Base-by-base conservation (phyloP, 2,329 filamentous ascomycete species). In the Endoconidiophora laricicola region DNA sequence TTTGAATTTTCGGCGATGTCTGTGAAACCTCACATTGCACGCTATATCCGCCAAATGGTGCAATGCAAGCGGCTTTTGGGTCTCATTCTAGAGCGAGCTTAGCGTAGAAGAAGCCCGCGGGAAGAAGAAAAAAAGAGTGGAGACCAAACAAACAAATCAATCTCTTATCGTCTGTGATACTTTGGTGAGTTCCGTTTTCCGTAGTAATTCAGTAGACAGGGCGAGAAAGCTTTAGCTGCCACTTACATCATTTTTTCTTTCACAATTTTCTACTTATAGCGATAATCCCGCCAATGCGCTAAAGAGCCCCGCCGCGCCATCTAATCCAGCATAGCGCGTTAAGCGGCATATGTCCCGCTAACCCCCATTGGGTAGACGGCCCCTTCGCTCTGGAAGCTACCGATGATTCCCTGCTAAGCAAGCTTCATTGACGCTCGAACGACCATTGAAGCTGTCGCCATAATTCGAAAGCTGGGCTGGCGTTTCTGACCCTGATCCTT, bases 271-370 rank as follows among this genome's bases (percentile, higher is more conserved):
- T 26, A 16, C 16, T 18, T 52, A 52, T 6, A 52, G 16, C 44
- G 49, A 52, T 52, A 52, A 24, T 44, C 49, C 44, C 49, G 49
- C 39, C 44, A 52, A 52, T 47, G 44, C 26, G 39, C 44, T 52
- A 44, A 7, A 7, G 14, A 29, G 14, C 20, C 39, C 44, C 44
- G 23, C 36, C 42, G 23, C 44, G 38, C 26, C 43, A 22, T 33
- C 29, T 33, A 33, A 33, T 26, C 39, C 16, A 41, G 39, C 39
- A 41, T 41, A 41, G 39, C 39, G 22, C 16, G 16, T 44, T 44
- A 44, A 44, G 16, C 42, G 29, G 29, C 29, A 33, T 33, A 33
- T 33, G 29, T 33, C 29, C 29, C 29, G 29, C 29, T 33, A 33
- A 6, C 29, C 20, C 20, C 3, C 9, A 43, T 43, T 24, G 24